These are phyloP conservation scores for Zoysia japonica DNA, from an alignment of 176 grass and related monocot genomes.

Conservation along the genomic window DNA sequence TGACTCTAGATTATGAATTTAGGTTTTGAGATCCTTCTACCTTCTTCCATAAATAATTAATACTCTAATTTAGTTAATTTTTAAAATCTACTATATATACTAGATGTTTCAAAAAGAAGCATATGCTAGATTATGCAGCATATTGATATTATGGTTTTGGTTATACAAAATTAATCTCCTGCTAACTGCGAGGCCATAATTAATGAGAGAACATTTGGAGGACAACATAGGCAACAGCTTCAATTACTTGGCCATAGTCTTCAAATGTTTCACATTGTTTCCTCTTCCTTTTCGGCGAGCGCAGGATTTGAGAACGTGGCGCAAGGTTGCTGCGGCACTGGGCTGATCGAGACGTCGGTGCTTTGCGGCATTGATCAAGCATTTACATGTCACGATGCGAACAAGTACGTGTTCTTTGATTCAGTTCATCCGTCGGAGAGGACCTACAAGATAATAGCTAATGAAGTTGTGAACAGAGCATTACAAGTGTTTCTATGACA, in stretches of 20 bases:
- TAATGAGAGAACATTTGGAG: too few species aligned
- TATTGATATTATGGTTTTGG: too few species aligned
- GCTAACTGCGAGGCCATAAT: too few species aligned
- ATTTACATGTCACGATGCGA: constrained; percentile 46
- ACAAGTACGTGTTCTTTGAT: constrained; percentile 61
- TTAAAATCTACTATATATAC: too few species aligned
- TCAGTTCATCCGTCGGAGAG: constrained; percentile 53
- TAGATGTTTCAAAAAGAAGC: too few species aligned
- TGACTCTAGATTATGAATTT: too few species aligned
- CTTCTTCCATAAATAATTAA: too few species aligned
- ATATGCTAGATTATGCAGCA: too few species aligned
- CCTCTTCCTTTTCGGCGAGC: neutral
- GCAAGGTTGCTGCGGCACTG: constrained; percentile 69
- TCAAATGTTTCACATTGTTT: neutral
- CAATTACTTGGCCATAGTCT: neutral
- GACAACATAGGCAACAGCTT: neutral
- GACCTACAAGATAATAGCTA: constrained; percentile 51
- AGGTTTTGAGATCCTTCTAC: too few species aligned
- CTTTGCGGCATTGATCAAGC: constrained; percentile 41
- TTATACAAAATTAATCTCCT: too few species aligned
- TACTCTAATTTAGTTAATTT: too few species aligned
- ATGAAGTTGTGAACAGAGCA: constrained; percentile 32
- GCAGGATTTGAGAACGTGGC: constrained; percentile 59
- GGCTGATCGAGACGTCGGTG: constrained; percentile 45
- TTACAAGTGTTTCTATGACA: constrained; percentile 19